Evolutionary conservation across 208 protist genomes (phyloP).

Genomic region (Trypanosoma melophagium): DNA sequence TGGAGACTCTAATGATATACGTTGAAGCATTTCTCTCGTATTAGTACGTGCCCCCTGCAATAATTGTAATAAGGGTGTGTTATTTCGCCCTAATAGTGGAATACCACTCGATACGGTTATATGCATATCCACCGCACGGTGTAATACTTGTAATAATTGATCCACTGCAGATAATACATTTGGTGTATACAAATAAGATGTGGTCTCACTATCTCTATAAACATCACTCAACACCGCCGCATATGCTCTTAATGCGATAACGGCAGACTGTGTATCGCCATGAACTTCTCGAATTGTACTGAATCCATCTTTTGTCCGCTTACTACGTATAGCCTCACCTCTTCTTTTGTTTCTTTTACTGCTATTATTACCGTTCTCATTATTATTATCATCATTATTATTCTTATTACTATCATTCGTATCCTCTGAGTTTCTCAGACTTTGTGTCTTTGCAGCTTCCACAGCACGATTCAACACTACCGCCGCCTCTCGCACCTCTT

Average conservation of each 20-base stretch:
- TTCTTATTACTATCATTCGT: not conserved
- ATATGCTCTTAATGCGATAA: not conserved
- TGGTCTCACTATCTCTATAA: not conserved
- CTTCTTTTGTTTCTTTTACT: no score
- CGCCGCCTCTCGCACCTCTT: slow-evolving; percentile 3
- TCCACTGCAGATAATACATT: not conserved
- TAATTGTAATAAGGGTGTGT: no score
- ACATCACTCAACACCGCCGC: not conserved
- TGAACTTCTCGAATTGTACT: not conserved
- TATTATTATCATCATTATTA: not conserved
- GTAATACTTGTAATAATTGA: not conserved
- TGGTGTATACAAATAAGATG: not conserved
- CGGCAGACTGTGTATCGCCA: not conserved
- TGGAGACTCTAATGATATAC: no score
- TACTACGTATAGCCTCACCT: no score
- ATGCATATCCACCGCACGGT: not conserved
- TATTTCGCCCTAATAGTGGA: not conserved
- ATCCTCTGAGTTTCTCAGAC: not conserved
- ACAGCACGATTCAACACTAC: not conserved
- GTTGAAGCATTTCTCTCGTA: not conserved
- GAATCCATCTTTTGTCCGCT: no score
- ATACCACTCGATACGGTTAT: not conserved
- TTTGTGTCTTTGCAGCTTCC: not conserved
- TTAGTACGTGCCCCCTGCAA: not conserved
- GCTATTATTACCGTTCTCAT: not conserved